Percentiles rank a stretch among this genome's conserved stretches.
phyloP scores from a whole-genome alignment of 495 filamentous ascomycete genomes.

The Penicillium longicatenatum region DNA sequence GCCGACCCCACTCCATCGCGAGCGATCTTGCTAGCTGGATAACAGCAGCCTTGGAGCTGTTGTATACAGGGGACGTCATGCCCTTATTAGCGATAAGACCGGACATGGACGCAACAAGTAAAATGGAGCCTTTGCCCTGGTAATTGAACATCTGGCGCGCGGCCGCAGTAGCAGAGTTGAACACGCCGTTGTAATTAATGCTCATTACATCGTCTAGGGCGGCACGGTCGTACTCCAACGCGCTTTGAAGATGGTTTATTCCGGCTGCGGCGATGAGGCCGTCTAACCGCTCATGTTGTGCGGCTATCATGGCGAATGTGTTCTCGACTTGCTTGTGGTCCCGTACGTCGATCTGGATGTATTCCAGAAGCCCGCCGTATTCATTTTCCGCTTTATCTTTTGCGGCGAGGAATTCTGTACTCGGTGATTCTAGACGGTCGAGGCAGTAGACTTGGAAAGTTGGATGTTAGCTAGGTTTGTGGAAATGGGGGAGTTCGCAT shows the following conservation, averaged over 20 bases:
- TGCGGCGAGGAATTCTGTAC: slow-evolving; percentile 52
- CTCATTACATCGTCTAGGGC: slow-evolving; percentile 68
- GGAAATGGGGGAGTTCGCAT: slow-evolving; percentile 6
- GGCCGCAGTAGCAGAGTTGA: slow-evolving; percentile 77
- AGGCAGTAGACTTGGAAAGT: slow-evolving; percentile 58
- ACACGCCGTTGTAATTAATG: slow-evolving; percentile 75
- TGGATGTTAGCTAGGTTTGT: slow-evolving; percentile 1
- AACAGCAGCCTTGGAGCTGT: slow-evolving; percentile 69
- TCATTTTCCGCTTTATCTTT: slow-evolving; percentile 46
- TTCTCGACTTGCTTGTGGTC: slow-evolving; percentile 56
- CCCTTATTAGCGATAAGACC: slow-evolving; percentile 79
- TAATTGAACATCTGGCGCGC: slow-evolving; percentile 73
- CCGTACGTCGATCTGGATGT: slow-evolving; percentile 65
- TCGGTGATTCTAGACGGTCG: slow-evolving; percentile 55
- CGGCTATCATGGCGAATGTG: slow-evolving; percentile 56
- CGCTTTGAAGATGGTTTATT: slow-evolving; percentile 72
- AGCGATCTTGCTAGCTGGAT: slow-evolving; percentile 64
- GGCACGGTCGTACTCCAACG: slow-evolving; percentile 66
- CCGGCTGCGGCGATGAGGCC: slow-evolving; percentile 82
- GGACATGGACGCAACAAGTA: slow-evolving; percentile 79
- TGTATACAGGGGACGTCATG: slow-evolving; percentile 67
- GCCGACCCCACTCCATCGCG: slow-evolving; percentile 72
- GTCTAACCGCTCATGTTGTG: slow-evolving; percentile 60
- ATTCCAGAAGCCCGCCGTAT: slow-evolving; percentile 60
- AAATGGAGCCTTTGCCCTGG: slow-evolving; percentile 62